phyloP scores from a whole-genome alignment of 805 yeast genomes.

The Candida suzukii region DNA sequence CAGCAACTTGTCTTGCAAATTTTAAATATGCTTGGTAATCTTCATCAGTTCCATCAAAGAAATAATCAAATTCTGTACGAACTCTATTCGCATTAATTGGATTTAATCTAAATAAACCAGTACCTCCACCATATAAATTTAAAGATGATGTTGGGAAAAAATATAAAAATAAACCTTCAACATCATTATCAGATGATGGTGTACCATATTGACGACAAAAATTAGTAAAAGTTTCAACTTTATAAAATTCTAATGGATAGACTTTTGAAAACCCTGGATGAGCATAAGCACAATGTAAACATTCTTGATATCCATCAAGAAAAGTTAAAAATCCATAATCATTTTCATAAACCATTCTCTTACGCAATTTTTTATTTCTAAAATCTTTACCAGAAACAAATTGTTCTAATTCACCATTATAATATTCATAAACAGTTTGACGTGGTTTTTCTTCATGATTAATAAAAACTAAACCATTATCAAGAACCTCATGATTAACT shows the following conservation, averaged over 20 bases:
- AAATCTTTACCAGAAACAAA: slow-evolving; percentile 14
- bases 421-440: slow-evolving; percentile 12
- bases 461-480: slow-evolving; percentile 20
- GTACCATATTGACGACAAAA: slow-evolving; percentile 21
- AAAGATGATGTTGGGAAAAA: slow-evolving; percentile 22
- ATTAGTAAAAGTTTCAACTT: slow-evolving; percentile 18
- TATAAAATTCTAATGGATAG: slow-evolving; percentile 21
- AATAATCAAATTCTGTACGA: slow-evolving; percentile 26
- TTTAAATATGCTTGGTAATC: slow-evolving; percentile 20
- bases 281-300: slow-evolving; percentile 21
- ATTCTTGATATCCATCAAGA: slow-evolving; percentile 22
- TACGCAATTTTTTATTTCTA: slow-evolving; percentile 11
- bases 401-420: slow-evolving; percentile 13
- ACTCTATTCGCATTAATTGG: slow-evolving; percentile 20
- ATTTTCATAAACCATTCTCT: slow-evolving; percentile 17
- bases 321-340: slow-evolving; percentile 18
- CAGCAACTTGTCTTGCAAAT: slow-evolving; percentile 25
- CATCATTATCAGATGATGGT: slow-evolving; percentile 7
- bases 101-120: slow-evolving; percentile 21
- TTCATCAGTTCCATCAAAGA: slow-evolving; percentile 20
- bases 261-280: slow-evolving; percentile 21
- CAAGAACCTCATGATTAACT: slow-evolving; percentile 17
- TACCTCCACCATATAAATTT: slow-evolving; percentile 23
- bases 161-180: slow-evolving; percentile 19
- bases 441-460: slow-evolving; percentile 16